Evolutionary conservation across 2,329 filamentous ascomycete species (phyloP), one percentile per base, ranked within the genome.

Genomic region (Penicillium sp.): DNA sequence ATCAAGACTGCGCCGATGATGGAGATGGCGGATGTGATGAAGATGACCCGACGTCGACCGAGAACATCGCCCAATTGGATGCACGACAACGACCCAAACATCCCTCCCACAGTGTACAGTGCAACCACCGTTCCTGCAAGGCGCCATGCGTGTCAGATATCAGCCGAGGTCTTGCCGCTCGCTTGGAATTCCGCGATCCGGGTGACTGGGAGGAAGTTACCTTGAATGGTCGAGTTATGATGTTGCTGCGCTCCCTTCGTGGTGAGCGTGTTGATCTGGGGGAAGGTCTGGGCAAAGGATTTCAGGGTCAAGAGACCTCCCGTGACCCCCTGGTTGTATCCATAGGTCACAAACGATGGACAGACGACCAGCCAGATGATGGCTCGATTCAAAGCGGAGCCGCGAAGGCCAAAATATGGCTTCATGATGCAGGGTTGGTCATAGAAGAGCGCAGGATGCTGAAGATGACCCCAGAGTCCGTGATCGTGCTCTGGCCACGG

Each of bases 271-370:
- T 77, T 66, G 50, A 77, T 74, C 36, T 65, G 51, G 2, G 74
- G 74, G 47, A 78, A 76, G 41, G 67, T 64, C 33, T 20, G 31
- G 41, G 57, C 50, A 41, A 56, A 42, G 7, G 48, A 34, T 9
- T 46, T 39, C 0, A 59, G 48, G 3, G 41, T 67, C 57, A 71
- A 51, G n/a, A 76, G 60, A 10, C 73, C 72, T 30, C 73, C 73
- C n/a, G 72, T 64, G 32, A 70, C 71, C 33, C 70, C 69, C 51
- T 76, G 71, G 53, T 77, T 76, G 62, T 76, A 77, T 36, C 74
- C 74, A 48, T 73, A 76, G 33, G 73, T 61, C 38, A 74, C 67
- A 43, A 74, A 75, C 13, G 67, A 51, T 19, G 57, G 57, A 6
- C 39, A 50, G 5, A 57, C 56, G 19, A 57, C 50, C 14, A 59